Percentiles rank a stretch among this genome's conserved stretches.
Conservation (phyloP, 306 rosid species). For the Aeschynomene evenia region DNA sequence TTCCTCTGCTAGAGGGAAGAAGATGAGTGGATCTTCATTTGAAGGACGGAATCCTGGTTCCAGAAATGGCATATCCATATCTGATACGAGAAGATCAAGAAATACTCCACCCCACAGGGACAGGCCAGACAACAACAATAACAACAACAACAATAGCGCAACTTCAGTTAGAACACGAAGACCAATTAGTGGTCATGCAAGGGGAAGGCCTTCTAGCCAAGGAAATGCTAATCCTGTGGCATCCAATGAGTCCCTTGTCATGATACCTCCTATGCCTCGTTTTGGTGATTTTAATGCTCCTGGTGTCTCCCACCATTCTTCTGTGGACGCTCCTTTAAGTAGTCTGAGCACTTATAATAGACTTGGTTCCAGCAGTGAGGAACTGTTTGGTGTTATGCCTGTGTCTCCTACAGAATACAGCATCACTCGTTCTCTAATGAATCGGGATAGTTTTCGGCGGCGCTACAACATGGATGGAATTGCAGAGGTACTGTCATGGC, state of each 20-base stretch:
- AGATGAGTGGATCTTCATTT: constrained; percentile 53
- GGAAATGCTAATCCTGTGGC: constrained; percentile 48
- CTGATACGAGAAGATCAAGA: constrained; percentile 68
- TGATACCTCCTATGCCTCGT: constrained; percentile 47
- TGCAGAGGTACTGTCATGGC: constrained; percentile 65
- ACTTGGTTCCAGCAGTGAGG: constrained; percentile 54
- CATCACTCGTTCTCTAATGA: constrained; percentile 50
- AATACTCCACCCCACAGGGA: constrained; percentile 56
- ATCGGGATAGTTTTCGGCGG: constrained; percentile 55
- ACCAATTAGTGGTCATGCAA: constrained; percentile 42
- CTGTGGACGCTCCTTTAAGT: constrained; percentile 47
- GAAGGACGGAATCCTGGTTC: constrained; percentile 52
- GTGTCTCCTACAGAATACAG: constrained; percentile 54
- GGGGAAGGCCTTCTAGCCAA: constrained; percentile 62
- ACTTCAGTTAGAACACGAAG: constrained; percentile 65
- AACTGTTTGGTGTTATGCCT: constrained; percentile 45
- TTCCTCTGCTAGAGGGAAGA: constrained; percentile 72
- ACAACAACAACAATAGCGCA: too few species aligned
- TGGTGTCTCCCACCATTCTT: constrained; percentile 42
- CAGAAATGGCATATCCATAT: constrained; percentile 63
- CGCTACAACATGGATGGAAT: constrained; percentile 82
- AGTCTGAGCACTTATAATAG: constrained; percentile 49
- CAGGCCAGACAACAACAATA: constrained; percentile 40
- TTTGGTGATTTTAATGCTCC: constrained; percentile 47
- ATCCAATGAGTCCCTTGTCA: constrained; percentile 40